Base-by-base conservation (phyloP, 805 yeast genomes). In the Starmerella scarabaei region DNA sequence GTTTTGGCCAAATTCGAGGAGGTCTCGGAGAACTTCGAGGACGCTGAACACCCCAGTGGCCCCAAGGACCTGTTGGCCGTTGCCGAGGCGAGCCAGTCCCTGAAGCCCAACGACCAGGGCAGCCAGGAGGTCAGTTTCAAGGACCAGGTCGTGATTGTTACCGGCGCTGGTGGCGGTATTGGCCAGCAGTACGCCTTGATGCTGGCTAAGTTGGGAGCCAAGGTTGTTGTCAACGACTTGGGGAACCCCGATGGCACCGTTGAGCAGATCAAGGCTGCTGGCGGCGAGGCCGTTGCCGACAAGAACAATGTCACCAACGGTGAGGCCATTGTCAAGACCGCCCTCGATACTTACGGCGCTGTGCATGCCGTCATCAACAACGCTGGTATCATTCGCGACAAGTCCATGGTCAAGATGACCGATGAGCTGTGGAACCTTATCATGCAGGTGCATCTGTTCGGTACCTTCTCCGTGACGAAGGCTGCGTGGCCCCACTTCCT, bases 101-200 rank as follows among this genome's bases (percentile, higher is more conserved):
- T 64, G 35, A 62, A 78, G 45, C 72, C 80, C 12, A 45, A 69
- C 18, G 73, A 72, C 53, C 72, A 73, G 49, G 82, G 77, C 55
- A 79, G 80, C 6, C 53, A 51, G 19, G 60, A 66, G 19, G 68
- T 80, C 34, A 73, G 84, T 21, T 65, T 88, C 57, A 75, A 74
- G 56, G 85, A 68, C 51, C 82, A 81, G 63, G 95, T 88, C 41
- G 95, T 84, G 27, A 71, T 88, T 43, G 74, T 88, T 41, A 88
- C 97, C 15, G 98, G 98, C 48, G 86, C 95, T 31, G 96, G 95
- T 47, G 77, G 81, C 36, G 98, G 98, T 35, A 70, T 88, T 52
- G 98, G 98, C 47, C 76, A 79, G 58, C 80, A 85, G 43, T 93
- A 88, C 63, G 94, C 97, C 3, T 62, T 74, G 37, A 69, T 73